Conservation (phyloP, 2,329 filamentous ascomycete species). For the Xylariomycetidae sp. region DNA sequence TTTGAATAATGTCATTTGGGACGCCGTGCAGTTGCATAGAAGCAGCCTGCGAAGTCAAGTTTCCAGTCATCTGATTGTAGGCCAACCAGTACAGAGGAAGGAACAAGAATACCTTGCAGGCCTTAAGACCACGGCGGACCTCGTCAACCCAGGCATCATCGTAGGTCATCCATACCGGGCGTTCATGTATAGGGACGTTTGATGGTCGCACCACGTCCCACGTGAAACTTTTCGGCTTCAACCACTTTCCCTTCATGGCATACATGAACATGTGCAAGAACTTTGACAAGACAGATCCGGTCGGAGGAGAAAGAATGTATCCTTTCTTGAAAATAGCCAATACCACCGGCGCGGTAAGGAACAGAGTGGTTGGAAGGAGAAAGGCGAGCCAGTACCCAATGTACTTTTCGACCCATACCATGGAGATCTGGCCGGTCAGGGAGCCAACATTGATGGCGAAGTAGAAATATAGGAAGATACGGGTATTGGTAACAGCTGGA, state of each 20-base stretch:
- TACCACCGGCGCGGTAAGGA: slow-evolving; percentile 55
- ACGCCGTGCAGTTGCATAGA: slow-evolving; percentile 62
- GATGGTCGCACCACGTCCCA: slow-evolving; percentile 66
- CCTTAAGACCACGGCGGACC: slow-evolving; percentile 57
- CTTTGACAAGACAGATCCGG: slow-evolving; percentile 33
- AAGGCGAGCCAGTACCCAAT: slow-evolving; percentile 70
- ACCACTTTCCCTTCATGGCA: slow-evolving; percentile 58
- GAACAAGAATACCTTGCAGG: background rate
- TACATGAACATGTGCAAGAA: slow-evolving; percentile 54
- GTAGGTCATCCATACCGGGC: slow-evolving; percentile 67
- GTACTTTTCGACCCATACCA: slow-evolving; percentile 70
- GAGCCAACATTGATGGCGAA: slow-evolving; percentile 63
- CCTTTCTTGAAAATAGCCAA: slow-evolving; percentile 52
- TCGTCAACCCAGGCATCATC: slow-evolving; percentile 76
- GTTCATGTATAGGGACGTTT: slow-evolving; percentile 43
- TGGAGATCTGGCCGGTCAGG: slow-evolving; percentile 53
- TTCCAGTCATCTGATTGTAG: slow-evolving; percentile 44
- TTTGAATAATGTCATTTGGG: slow-evolving; percentile 70
- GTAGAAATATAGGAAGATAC: slow-evolving; percentile 59
- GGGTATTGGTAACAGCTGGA: slow-evolving; percentile 42
- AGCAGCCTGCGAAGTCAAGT: slow-evolving; percentile 55
- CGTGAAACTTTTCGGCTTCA: slow-evolving; percentile 16
- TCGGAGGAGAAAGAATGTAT: slow-evolving; percentile 54
- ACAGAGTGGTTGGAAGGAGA: slow-evolving; percentile 60
- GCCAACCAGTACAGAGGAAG: slow-evolving; percentile 20